Percentiles rank a stretch among this genome's conserved stretches.
Conservation (phyloP, 169 alveolate genomes). For the Cyclospora cayetanensis region DNA sequence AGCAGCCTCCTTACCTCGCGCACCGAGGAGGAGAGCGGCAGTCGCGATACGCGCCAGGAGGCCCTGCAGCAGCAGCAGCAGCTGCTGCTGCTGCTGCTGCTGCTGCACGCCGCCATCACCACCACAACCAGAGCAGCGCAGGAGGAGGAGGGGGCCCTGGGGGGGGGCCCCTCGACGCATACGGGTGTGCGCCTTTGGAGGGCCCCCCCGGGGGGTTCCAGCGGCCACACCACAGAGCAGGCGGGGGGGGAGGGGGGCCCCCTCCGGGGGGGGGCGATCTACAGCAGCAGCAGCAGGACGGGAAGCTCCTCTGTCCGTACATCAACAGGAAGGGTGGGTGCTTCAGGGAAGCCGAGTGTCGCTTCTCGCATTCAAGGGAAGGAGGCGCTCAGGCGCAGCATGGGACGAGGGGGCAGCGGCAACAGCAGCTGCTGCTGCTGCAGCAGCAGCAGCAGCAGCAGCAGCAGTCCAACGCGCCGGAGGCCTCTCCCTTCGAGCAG, state of each 20-base stretch:
- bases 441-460: constrained; percentile 20
- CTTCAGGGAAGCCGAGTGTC: constrained; percentile 18
- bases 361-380: constrained; percentile 25
- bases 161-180: too few relatives aligned
- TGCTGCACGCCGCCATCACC: too few relatives aligned
- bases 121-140: too few relatives aligned
- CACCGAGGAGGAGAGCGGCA: too few relatives aligned
- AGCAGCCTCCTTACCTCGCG: too few relatives aligned
- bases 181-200: too few relatives aligned
- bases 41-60: too few relatives aligned
- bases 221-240: neutral
- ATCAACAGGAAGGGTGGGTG: constrained; percentile 2
- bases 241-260: neutral
- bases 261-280: too few relatives aligned
- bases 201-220: neutral
- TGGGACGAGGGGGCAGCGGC: too few relatives aligned
- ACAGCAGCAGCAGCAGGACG: neutral
- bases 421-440: neutral
- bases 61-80: too few relatives aligned
- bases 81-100: too few relatives aligned
- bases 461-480: neutral
- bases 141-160: too few relatives aligned
- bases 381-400: neutral
- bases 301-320: neutral
- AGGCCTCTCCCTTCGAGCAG: neutral